Percentiles rank a stretch among this genome's conserved stretches.
Evolutionary conservation across 139 green algal species (phyloP).

Genomic region (Pleodorina starrii): DNA sequence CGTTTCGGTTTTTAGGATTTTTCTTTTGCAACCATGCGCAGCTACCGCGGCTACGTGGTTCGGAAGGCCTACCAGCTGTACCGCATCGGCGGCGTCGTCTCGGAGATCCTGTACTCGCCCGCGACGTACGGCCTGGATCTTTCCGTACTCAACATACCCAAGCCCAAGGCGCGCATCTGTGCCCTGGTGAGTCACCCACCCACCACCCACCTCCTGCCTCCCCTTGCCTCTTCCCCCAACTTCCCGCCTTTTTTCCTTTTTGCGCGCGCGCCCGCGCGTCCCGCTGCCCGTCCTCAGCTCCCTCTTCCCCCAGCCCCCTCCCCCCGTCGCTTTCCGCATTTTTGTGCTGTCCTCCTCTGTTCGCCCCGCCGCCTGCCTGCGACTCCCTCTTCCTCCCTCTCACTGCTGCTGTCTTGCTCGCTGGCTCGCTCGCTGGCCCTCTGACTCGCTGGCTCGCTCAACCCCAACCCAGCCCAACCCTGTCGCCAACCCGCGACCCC

Average conservation of each 20-base stretch:
- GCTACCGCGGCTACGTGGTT: constrained; percentile 88
- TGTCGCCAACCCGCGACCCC: neutral
- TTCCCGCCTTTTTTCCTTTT: too few species aligned
- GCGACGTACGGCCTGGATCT: constrained; percentile 89
- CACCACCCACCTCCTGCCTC: neutral
- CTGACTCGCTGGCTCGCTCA: neutral
- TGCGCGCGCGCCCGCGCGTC: too few species aligned
- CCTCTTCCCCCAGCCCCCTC: neutral
- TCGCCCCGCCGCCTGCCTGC: too few species aligned
- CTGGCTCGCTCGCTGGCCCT: neutral
- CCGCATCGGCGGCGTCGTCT: constrained; percentile 82
- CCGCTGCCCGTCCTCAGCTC: neutral
- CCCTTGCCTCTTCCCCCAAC: neutral
- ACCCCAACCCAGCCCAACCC: neutral
- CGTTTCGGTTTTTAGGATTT: too few species aligned
- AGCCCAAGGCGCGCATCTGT: constrained; percentile 87
- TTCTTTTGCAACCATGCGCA: neutral
- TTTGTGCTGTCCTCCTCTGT: too few species aligned
- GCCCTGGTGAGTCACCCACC: constrained; percentile 60
- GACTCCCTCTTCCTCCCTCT: neutral
- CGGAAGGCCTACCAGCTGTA: constrained; percentile 92
- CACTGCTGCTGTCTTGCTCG: neutral
- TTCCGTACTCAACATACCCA: constrained; percentile 74
- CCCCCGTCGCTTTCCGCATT: neutral
- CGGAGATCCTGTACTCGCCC: constrained; percentile 94